phyloP scores from a whole-genome alignment of 2,329 filamentous ascomycete species.

The Achaetomium macrosporum region DNA sequence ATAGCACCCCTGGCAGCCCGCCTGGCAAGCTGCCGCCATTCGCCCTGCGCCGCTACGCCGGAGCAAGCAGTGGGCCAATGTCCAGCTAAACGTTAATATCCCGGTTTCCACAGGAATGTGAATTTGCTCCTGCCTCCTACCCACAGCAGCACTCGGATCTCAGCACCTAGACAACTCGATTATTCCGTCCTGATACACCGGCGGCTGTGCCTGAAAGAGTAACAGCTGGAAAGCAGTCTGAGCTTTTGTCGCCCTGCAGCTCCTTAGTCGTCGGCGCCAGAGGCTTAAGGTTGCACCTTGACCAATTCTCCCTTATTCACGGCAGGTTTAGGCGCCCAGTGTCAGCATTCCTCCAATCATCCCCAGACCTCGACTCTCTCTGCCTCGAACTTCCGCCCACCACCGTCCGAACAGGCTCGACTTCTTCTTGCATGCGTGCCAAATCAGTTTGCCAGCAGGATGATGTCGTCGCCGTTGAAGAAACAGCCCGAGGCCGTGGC shows the following conservation, averaged over 20 bases:
- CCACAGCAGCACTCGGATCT: conserved; percentile 15
- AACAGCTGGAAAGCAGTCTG: not conserved
- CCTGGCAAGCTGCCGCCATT: conserved; percentile 4
- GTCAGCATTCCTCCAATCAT: conserved; percentile 15
- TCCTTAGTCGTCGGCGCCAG: conserved; percentile 6
- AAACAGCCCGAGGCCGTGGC: conserved; percentile 59
- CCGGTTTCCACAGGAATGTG: conserved; percentile 36
- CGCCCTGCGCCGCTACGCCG: conserved; percentile 8
- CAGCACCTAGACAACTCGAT: conserved; percentile 8
- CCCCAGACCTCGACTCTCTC: conserved; percentile 13
- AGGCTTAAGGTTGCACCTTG: conserved; percentile 2
- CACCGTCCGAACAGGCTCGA: conserved; percentile 15
- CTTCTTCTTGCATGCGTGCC: conserved; percentile 3
- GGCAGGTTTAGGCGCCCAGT: conserved; percentile 43
- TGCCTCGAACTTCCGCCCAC: conserved; percentile 13
- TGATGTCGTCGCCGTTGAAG: conserved; percentile 57
- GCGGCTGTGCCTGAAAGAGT: conserved; percentile 11
- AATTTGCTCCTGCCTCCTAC: conserved; percentile 25
- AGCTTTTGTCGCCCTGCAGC: conserved; percentile 1
- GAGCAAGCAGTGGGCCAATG: conserved; percentile 20
- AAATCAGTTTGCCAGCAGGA: conserved; percentile 24
- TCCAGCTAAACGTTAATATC: conserved; percentile 26
- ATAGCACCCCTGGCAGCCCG: conserved; percentile 7
- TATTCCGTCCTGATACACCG: not conserved
- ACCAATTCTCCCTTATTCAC: conserved; percentile 8